phyloP scores from a whole-genome alignment of 1,139 yeast species.

The Saccharomyces pastorianus region DNA sequence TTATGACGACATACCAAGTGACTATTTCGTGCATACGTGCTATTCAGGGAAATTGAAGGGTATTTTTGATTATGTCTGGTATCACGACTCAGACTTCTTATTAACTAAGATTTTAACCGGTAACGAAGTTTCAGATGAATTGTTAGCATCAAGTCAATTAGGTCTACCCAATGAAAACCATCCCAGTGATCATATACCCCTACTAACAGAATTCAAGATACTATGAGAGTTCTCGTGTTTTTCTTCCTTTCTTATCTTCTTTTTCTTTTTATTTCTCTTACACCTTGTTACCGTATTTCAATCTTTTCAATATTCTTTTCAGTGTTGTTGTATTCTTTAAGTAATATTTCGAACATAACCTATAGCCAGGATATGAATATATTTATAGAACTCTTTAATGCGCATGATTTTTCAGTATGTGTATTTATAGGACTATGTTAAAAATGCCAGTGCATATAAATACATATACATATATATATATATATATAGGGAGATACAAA shows the following conservation, averaged over 20 bases:
- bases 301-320: not conserved
- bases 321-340: not conserved
- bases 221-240: conserved; percentile 5
- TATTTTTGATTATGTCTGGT: conserved; percentile 55
- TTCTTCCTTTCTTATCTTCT: too few relatives aligned
- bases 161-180: conserved; percentile 87
- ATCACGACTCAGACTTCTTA: conserved; percentile 34
- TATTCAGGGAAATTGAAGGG: conserved; percentile 44
- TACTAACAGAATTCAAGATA: conserved; percentile 65
- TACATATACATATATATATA: conserved; percentile 5
- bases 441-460: not conserved
- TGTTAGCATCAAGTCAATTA: conserved; percentile 43
- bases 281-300: conserved; percentile 4
- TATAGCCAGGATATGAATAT: not conserved
- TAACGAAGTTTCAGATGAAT: conserved; percentile 59
- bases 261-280: not conserved
- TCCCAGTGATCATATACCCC: conserved; percentile 90
- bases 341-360: not conserved
- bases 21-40: conserved; percentile 41
- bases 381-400: not conserved
- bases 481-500: conserved; percentile 4
- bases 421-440: not conserved
- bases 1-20: conserved; percentile 33
- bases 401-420: not conserved
- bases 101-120: conserved; percentile 55